Percentiles rank a stretch among this genome's conserved stretches.
Conservation (phyloP, 148 eudicot genomes). For the Persicaria tinctoria region DNA sequence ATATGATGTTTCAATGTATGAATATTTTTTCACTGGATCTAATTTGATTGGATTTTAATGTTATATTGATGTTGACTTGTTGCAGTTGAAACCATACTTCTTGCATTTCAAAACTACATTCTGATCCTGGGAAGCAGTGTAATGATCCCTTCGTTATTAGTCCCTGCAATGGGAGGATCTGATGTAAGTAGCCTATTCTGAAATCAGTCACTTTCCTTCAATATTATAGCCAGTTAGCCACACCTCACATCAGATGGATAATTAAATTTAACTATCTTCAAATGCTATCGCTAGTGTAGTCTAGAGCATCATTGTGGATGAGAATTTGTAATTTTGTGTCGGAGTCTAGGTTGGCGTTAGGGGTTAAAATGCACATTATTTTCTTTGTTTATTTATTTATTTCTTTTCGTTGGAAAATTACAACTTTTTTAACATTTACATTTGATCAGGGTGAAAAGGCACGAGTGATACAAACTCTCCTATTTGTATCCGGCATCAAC, state of each 20-base stretch:
- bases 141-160: slow-evolving; percentile 81
- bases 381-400: neutral
- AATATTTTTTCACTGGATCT: neutral
- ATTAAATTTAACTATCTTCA: neutral
- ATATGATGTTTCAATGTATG: neutral
- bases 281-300: too few species aligned
- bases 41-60: neutral
- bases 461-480: slow-evolving; percentile 86
- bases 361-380: neutral
- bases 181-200: slow-evolving; percentile 53
- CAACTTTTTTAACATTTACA: neutral
- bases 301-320: too few species aligned
- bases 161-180: slow-evolving; percentile 89
- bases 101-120: slow-evolving; percentile 96
- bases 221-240: neutral
- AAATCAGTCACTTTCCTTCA: neutral
- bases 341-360: too few species aligned
- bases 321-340: too few species aligned
- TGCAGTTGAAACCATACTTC: slow-evolving; percentile 96
- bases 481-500: slow-evolving; percentile 91
- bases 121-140: slow-evolving; percentile 91
- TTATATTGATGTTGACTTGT: slow-evolving; percentile 1
- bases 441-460: slow-evolving; percentile 89
- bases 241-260: neutral
- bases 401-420: neutral